Evolutionary conservation across 352 stramenopile species (phyloP).

Genomic region (Globisporangium rhizosaccharum): DNA sequence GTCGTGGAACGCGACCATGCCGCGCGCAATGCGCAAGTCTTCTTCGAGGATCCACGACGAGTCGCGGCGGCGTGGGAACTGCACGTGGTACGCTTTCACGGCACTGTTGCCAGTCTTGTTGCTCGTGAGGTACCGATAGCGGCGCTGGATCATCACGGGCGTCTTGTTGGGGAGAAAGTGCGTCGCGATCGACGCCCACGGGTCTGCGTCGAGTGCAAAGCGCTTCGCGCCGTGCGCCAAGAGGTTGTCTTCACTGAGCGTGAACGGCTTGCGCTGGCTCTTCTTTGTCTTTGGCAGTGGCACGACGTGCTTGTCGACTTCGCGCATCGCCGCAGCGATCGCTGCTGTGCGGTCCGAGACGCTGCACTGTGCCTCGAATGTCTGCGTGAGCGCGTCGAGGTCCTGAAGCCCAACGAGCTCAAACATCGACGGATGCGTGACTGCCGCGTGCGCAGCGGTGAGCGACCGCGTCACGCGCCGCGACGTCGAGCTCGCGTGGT

Average conservation of each 20-base stretch:
- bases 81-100: slow-evolving; percentile 54
- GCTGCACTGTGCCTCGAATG: slow-evolving; percentile 37
- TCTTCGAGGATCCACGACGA: slow-evolving; percentile 72
- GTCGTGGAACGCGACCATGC: slow-evolving; percentile 56
- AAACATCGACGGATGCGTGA: slow-evolving; percentile 84
- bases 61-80: slow-evolving; percentile 29
- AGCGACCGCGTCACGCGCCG: slow-evolving; percentile 74
- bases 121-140: slow-evolving; percentile 68
- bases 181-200: slow-evolving; percentile 58
- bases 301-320: slow-evolving; percentile 68
- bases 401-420: slow-evolving; percentile 69
- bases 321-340: slow-evolving; percentile 56
- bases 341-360: slow-evolving; percentile 42
- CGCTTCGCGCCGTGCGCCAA: slow-evolving; percentile 65
- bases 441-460: slow-evolving; percentile 67
- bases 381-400: slow-evolving; percentile 42
- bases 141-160: slow-evolving; percentile 36
- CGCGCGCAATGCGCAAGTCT: slow-evolving; percentile 68
- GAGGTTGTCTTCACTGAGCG: slow-evolving; percentile 52
- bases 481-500: slow-evolving; percentile 17
- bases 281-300: slow-evolving; percentile 32
- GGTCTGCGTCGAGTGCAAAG: slow-evolving; percentile 37
- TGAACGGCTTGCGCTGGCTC: slow-evolving; percentile 49
- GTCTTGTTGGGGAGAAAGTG: slow-evolving; percentile 64
- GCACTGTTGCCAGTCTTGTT: slow-evolving; percentile 50